Evolutionary conservation across 2,329 filamentous ascomycete genomes (phyloP).

Genomic region (Xylariaceae sp.): DNA sequence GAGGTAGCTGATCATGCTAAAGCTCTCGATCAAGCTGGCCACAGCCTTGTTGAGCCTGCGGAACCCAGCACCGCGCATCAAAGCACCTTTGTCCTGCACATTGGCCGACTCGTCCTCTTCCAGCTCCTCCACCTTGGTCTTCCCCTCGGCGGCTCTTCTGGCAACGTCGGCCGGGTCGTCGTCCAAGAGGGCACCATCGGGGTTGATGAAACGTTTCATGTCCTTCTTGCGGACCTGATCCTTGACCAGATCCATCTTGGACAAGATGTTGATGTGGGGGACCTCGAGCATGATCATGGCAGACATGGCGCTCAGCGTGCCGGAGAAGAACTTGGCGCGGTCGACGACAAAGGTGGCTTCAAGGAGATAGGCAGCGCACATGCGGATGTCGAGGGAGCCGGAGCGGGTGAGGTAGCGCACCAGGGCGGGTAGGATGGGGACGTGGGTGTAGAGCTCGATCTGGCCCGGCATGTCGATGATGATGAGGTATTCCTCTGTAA

Average conservation of each 20-base stretch:
- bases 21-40: slow-evolving; percentile 88
- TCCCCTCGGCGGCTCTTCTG: slow-evolving; percentile 36
- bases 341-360: slow-evolving; percentile 96
- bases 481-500: slow-evolving; percentile 94
- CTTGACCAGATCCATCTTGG: slow-evolving; percentile 96
- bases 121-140: slow-evolving; percentile 10
- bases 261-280: slow-evolving; percentile 92
- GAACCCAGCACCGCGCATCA: slow-evolving; percentile 82
- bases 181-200: slow-evolving; percentile 78
- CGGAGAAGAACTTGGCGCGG: slow-evolving; percentile 94
- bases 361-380: slow-evolving; percentile 91
- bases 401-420: slow-evolving; percentile 76
- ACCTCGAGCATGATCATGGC: slow-evolving; percentile 99
- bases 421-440: slow-evolving; percentile 84
- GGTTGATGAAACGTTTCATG: slow-evolving; percentile 84
- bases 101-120: slow-evolving; percentile 55
- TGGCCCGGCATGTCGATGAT: slow-evolving; percentile 99
- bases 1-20: slow-evolving; percentile 95
- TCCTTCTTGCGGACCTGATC: slow-evolving; percentile 85
- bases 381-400: slow-evolving; percentile 80
- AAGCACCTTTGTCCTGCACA: slow-evolving; percentile 61
- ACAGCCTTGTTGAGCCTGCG: slow-evolving; percentile 82
- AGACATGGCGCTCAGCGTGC: slow-evolving; percentile 93
- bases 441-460: slow-evolving; percentile 97
- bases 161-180: slow-evolving; percentile 65